Conservation (phyloP, 2,329 filamentous ascomycete genomes). For the Penicillium sp. region DNA sequence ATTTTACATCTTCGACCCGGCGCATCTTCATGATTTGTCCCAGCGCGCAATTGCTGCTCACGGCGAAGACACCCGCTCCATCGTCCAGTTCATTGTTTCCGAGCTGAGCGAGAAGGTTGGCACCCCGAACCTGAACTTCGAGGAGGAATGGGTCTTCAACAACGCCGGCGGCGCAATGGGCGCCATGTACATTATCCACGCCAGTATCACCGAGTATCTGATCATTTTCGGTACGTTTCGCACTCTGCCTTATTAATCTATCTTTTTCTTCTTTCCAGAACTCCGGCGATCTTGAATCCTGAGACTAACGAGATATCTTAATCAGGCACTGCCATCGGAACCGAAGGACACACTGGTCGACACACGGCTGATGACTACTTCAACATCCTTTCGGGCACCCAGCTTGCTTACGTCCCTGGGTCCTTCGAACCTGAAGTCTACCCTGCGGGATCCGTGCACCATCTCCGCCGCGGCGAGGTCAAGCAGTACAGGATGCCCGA, state of each 20-base stretch:
- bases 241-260: background rate
- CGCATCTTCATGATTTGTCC: constrained; percentile 71
- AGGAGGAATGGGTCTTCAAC: constrained; percentile 89
- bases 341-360: constrained; percentile 84
- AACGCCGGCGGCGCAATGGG: constrained; percentile 92
- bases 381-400: constrained; percentile 70
- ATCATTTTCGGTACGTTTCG: constrained; percentile 73
- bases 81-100: constrained; percentile 71
- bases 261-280: background rate
- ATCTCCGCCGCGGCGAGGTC: constrained; percentile 67
- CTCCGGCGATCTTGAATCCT: background rate
- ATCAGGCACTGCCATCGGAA: constrained; percentile 60
- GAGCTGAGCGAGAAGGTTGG: constrained; percentile 63
- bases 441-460: constrained; percentile 44
- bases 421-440: constrained; percentile 45
- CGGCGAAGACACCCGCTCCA: constrained; percentile 73
- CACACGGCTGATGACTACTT: constrained; percentile 96
- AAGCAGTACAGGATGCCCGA: constrained; percentile 66
- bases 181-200: constrained; percentile 87
- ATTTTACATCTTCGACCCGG: constrained; percentile 76
- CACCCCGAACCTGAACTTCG: constrained; percentile 63
- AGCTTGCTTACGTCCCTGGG: constrained; percentile 46
- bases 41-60: constrained; percentile 68
- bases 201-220: constrained; percentile 88
- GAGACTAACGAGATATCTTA: background rate